Evolutionary conservation across 164 flowering plant genomes (phyloP), one percentile per base, ranked within the genome.

Genomic region (Vitis riparia): DNA sequence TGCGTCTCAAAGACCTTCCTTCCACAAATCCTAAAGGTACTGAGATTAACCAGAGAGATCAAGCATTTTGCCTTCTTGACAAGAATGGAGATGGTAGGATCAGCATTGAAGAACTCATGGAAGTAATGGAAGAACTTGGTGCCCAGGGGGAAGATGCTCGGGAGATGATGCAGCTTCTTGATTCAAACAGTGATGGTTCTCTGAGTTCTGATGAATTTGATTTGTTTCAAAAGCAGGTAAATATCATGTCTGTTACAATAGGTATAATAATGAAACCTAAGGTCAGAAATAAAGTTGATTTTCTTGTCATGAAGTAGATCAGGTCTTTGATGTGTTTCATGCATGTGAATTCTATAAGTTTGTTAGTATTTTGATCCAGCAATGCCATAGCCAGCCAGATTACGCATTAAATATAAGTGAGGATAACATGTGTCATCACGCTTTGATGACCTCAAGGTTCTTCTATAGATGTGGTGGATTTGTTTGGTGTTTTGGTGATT

Each of bases 81-180:
- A 95, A 95, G 87, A 95, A 95, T 79, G 97, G 93, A 51, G 97
- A 95, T 81, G 99, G 99, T 61, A 86, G 84, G 81, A 95, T 92
- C 62, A 95, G 97, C 80, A 87, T 92, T 59, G 99, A 91, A 70
- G 99, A 95, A 69, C 94, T 95, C 67, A 87, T 59, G 79, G 97
- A 95, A 74, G 96, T 91, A 55, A 89, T 95, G 97, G 96, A 89
- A 80, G 99, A 95, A 80, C 92, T 94, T 60, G 97, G 97, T 64
- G 99, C 97, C 49, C 85, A 88, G 57, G 89, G 92, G 15, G 91
- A 91, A 69, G 97, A 94, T 84, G 97, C 97, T 7, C 73, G 77
- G 69, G 91, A 92, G 79, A 90, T 94, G 92, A 94, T 94, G 99
- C 88, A 84, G 71, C 87, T 92, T 57, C 91, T 94, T 65, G 97